These are phyloP conservation scores for Neoboletus subvelutipes DNA, from an alignment of 768 basidiomycete species.

Conservation along the genomic window DNA sequence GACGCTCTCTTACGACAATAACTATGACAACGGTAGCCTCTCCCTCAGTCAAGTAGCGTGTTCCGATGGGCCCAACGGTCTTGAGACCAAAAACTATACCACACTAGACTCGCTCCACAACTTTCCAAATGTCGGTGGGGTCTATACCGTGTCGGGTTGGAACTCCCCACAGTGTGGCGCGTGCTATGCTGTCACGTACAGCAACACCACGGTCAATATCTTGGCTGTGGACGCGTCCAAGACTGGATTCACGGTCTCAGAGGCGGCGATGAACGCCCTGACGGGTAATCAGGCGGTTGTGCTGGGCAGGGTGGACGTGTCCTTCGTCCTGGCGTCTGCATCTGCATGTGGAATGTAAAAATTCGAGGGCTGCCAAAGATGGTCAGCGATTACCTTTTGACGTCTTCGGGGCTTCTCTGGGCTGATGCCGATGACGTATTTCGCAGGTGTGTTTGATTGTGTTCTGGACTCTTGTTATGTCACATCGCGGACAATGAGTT, in stretches of 20 bases:
- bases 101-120: conserved; percentile 39
- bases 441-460: background rate
- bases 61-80: conserved; percentile 39
- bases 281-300: conserved; percentile 12
- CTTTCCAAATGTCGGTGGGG: conserved; percentile 39
- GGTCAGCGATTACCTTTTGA: conserved; percentile 5
- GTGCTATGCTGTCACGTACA: conserved; percentile 33
- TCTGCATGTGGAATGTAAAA: conserved; percentile 4
- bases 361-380: background rate
- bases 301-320: conserved; percentile 22
- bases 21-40: conserved; percentile 33
- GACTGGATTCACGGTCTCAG: conserved; percentile 39
- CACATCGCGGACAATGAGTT: background rate
- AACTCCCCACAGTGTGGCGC: conserved; percentile 28
- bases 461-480: background rate
- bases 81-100: conserved; percentile 33
- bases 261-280: conserved; percentile 28
- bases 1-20: conserved; percentile 38
- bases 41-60: conserved; percentile 36
- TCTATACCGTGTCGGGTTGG: conserved; percentile 20
- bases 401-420: background rate
- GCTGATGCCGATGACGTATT: conserved; percentile 5
- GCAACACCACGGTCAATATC: conserved; percentile 42
- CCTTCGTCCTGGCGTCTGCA: background rate
- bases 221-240: conserved; percentile 53